Conservation (phyloP, 1,284 basidiomycete species). For the Exsudoporus floridanus region DNA sequence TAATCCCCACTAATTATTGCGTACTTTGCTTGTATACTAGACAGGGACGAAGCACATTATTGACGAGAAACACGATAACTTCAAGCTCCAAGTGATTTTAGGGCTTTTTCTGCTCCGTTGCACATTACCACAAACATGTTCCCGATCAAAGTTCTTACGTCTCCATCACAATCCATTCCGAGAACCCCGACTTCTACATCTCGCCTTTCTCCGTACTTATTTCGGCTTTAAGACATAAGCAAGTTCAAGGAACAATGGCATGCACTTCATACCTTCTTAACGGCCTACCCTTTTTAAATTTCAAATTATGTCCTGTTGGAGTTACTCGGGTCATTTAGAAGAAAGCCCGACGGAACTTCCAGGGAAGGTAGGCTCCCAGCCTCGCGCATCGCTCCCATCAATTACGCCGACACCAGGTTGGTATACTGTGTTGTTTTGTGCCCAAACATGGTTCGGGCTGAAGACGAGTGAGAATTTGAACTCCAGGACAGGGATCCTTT, state of each 20-base stretch:
- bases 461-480: conserved; percentile 34
- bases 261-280: conserved; percentile 45
- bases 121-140: too few relatives aligned
- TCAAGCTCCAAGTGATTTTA: too few relatives aligned
- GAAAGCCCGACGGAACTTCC: conserved; percentile 52
- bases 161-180: conserved; percentile 38
- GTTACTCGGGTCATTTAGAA: too few relatives aligned
- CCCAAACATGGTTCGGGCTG: conserved; percentile 42
- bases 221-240: conserved; percentile 59
- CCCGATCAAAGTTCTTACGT: conserved; percentile 5
- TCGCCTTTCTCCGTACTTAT: conserved; percentile 57
- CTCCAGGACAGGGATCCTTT: conserved; percentile 43
- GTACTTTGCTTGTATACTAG: too few relatives aligned
- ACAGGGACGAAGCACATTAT: too few relatives aligned
- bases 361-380: conserved; percentile 35
- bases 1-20: too few relatives aligned
- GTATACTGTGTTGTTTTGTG: conserved; percentile 35
- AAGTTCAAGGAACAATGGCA: conserved; percentile 48
- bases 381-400: neutral
- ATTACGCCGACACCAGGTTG: conserved; percentile 25
- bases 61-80: too few relatives aligned
- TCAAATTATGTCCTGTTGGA: too few relatives aligned
- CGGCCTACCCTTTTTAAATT: too few relatives aligned
- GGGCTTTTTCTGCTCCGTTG: too few relatives aligned
- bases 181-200: conserved; percentile 51